Evolutionary conservation across 805 yeast species (phyloP).

Genomic region (Starmerella cellae): DNA sequence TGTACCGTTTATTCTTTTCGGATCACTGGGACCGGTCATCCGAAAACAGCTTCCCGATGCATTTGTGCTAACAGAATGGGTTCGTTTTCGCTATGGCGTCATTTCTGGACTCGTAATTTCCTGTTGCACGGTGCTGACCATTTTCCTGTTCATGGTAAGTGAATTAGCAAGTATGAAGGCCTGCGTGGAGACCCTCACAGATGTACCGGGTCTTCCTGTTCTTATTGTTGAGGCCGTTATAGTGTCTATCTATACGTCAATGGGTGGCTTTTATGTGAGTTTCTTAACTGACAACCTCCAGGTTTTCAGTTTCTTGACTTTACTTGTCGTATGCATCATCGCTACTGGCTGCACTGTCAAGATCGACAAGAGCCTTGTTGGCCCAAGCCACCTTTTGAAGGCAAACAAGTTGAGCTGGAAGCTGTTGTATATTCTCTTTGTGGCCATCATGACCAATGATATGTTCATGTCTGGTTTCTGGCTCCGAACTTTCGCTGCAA

Average conservation of each 20-base stretch:
- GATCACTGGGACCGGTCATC: slow-evolving; percentile 68
- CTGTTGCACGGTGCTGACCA: slow-evolving; percentile 68
- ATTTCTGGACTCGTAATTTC: slow-evolving; percentile 66
- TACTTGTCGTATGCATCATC: slow-evolving; percentile 56
- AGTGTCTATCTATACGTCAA: slow-evolving; percentile 70
- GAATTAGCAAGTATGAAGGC: slow-evolving; percentile 70
- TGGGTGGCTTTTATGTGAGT: slow-evolving; percentile 83
- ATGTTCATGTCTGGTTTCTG: slow-evolving; percentile 86
- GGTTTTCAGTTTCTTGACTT: slow-evolving; percentile 52
- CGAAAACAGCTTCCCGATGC: slow-evolving; percentile 76
- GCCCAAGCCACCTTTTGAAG: slow-evolving; percentile 50
- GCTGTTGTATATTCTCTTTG: slow-evolving; percentile 64
- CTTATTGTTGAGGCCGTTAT: slow-evolving; percentile 80
- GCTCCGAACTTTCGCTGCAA: slow-evolving; percentile 86
- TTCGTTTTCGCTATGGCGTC: slow-evolving; percentile 64
- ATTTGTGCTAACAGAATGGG: slow-evolving; percentile 89
- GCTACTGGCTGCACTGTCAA: slow-evolving; percentile 68
- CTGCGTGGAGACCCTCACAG: slow-evolving; percentile 67
- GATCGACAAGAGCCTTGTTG: slow-evolving; percentile 46
- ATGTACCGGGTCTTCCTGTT: slow-evolving; percentile 63
- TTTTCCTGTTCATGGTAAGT: slow-evolving; percentile 75
- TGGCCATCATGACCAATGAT: slow-evolving; percentile 83
- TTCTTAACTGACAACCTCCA: slow-evolving; percentile 80
- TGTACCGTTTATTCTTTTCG: slow-evolving; percentile 70
- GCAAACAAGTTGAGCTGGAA: slow-evolving; percentile 77